Percentiles rank a stretch among this genome's conserved stretches.
These are phyloP conservation scores for Parafenestella ontariensis DNA, from an alignment of 2,329 filamentous ascomycete species.

Conservation along the genomic window DNA sequence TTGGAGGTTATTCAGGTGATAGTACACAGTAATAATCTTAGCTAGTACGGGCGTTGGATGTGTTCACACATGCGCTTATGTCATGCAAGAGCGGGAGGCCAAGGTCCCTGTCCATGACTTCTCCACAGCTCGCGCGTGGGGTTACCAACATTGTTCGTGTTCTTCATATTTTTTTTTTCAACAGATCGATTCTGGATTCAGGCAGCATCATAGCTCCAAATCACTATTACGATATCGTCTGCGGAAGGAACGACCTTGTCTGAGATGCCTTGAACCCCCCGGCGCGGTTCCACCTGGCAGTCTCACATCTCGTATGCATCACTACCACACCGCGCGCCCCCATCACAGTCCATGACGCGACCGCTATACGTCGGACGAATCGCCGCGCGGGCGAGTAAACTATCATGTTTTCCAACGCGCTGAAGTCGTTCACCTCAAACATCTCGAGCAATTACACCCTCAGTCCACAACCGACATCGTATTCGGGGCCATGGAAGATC, in stretches of 20 bases:
- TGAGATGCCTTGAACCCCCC: constrained; percentile 25
- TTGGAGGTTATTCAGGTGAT: constrained; percentile 35
- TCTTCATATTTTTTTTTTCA: constrained; percentile 7
- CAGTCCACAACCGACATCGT: constrained; percentile 75
- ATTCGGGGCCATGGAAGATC: constrained; percentile 94
- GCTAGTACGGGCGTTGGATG: constrained; percentile 3
- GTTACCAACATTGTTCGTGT: constrained; percentile 8
- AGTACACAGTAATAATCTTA: constrained; percentile 1
- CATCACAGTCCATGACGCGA: constrained; percentile 40
- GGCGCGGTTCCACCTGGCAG: constrained; percentile 26
- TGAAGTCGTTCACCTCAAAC: constrained; percentile 94
- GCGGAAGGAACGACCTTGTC: constrained; percentile 3
- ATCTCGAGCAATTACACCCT: constrained; percentile 92
- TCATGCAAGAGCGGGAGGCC: constrained; percentile 23
- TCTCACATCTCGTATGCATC: constrained; percentile 25
- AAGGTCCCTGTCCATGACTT: constrained; percentile 12
- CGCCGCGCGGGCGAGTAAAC: constrained; percentile 34
- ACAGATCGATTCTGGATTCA: not conserved
- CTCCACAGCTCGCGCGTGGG: constrained; percentile 30
- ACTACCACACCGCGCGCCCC: constrained; percentile 17
- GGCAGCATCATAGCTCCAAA: not conserved
- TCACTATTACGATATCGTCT: not conserved
- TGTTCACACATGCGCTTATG: constrained; percentile 13
- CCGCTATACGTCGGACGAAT: constrained; percentile 20
- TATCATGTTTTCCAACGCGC: constrained; percentile 83